Evolutionary conservation across 371 early-diverging fungal genomes (phyloP).

Genomic region (Actinomortierella wolfii): DNA sequence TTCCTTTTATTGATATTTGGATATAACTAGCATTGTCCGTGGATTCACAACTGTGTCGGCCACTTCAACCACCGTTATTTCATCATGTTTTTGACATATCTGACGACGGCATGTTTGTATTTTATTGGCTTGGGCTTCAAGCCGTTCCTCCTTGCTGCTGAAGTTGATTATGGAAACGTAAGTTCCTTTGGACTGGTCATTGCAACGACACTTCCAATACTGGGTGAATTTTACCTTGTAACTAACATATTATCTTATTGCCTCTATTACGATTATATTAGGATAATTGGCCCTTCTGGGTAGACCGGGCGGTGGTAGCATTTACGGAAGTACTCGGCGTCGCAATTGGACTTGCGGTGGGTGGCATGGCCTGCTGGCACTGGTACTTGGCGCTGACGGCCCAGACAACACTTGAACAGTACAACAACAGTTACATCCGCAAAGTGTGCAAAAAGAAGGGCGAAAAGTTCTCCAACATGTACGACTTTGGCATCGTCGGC

Average conservation of each 20-base stretch:
- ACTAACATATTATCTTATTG: neutral
- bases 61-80: conserved; percentile 85
- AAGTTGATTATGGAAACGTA: conserved; percentile 51
- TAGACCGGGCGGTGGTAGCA: conserved; percentile 59
- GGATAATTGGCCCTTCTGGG: conserved; percentile 62
- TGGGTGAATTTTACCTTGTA: neutral
- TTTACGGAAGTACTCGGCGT: conserved; percentile 62
- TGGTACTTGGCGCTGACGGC: conserved; percentile 54
- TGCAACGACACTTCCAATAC: neutral
- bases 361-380: conserved; percentile 63
- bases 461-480: conserved; percentile 64
- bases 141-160: conserved; percentile 60
- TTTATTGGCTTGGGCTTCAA: conserved; percentile 63
- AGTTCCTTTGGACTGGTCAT: conserved; percentile 8
- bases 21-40: conserved; percentile 50
- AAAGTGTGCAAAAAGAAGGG: conserved; percentile 55
- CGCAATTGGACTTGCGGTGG: conserved; percentile 64
- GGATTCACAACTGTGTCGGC: conserved; percentile 86
- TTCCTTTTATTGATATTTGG: neutral
- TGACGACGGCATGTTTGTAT: conserved; percentile 64
- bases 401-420: conserved; percentile 65
- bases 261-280: conserved; percentile 11
- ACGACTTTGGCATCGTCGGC: conserved; percentile 56
- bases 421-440: conserved; percentile 60
- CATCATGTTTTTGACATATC: conserved; percentile 75